Evolutionary conservation across 176 grass and related monocot genomes (phyloP).

Genomic region (Avena insularis): DNA sequence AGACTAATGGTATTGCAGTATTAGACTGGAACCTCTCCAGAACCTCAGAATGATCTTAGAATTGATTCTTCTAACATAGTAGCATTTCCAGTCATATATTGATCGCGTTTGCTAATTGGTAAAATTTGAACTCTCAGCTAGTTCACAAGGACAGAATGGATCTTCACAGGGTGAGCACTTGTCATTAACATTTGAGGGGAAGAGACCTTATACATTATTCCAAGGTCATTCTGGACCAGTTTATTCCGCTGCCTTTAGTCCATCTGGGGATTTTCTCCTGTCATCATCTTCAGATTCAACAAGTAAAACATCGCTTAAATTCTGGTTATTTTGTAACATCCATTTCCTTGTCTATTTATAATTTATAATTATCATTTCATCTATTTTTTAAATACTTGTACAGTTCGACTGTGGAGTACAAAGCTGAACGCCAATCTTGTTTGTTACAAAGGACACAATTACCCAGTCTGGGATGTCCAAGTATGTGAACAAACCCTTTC

Average conservation of each 20-base stretch:
- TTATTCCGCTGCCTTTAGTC: constrained; percentile 87
- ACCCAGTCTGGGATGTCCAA: constrained; percentile 97
- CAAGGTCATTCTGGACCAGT: constrained; percentile 96
- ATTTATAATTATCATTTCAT: constrained; percentile 16
- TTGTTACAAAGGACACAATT: constrained; percentile 98
- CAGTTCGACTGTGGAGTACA: constrained; percentile 97
- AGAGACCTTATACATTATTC: constrained; percentile 76
- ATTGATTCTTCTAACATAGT: neutral
- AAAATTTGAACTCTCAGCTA: constrained; percentile 55
- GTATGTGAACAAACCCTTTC: constrained; percentile 52
- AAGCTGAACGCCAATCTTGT: constrained; percentile 94
- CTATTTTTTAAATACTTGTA: constrained; percentile 35
- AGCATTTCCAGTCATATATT: constrained; percentile 30
- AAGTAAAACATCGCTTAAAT: constrained; percentile 53
- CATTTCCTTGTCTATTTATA: constrained; percentile 18
- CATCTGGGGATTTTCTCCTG: constrained; percentile 89
- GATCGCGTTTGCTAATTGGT: constrained; percentile 36
- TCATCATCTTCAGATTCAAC: constrained; percentile 95
- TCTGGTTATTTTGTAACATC: constrained; percentile 34
- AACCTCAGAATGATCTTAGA: constrained; percentile 2
- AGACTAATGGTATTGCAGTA: neutral
- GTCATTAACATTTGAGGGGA: constrained; percentile 56
- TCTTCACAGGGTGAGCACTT: constrained; percentile 59
- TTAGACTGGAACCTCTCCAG: constrained; percentile 10
- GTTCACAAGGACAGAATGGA: constrained; percentile 68